Evolutionary conservation across 148 eudicot species (phyloP).

Genomic region (Diospyros kaki): DNA sequence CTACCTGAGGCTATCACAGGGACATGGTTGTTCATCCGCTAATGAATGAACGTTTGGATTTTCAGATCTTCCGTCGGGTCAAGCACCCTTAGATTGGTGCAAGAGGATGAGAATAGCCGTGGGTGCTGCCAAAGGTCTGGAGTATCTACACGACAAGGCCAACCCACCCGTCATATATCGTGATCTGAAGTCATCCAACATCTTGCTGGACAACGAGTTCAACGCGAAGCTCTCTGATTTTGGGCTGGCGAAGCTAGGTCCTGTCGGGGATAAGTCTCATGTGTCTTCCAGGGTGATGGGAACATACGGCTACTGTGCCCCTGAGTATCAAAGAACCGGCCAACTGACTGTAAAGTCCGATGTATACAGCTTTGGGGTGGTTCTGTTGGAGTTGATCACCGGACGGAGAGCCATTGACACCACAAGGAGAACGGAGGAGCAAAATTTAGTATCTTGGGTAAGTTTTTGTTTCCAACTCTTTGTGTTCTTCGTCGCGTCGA

Average conservation of each 20-base stretch:
- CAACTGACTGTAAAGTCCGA: conserved; percentile 50
- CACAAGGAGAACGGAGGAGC: conserved; percentile 29
- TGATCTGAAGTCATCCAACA: conserved; percentile 54
- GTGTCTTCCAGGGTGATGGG: conserved; percentile 56
- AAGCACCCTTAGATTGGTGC: conserved; percentile 38
- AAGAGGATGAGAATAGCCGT: conserved; percentile 56
- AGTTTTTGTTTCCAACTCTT: conserved; percentile 1
- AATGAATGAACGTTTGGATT: neutral
- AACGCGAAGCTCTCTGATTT: conserved; percentile 65
- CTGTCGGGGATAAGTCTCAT: conserved; percentile 40
- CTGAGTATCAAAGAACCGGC: conserved; percentile 55
- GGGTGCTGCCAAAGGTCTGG: conserved; percentile 52
- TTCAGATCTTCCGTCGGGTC: conserved; percentile 32
- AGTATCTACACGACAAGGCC: conserved; percentile 51
- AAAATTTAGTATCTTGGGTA: conserved; percentile 57
- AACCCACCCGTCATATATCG: conserved; percentile 60
- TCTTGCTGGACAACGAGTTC: conserved; percentile 44
- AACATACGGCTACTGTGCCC: conserved; percentile 57
- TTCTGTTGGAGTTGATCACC: conserved; percentile 53
- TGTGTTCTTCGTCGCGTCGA: no score
- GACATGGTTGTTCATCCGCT: no score
- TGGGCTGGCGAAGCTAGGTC: conserved; percentile 61
- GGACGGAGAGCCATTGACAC: conserved; percentile 55
- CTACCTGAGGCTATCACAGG: neutral
- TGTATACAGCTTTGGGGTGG: conserved; percentile 67